A percentile compares a stretch with the other conserved stretches of the same genome.
Conservation (phyloP, 352 stramenopile species). For the Pythium dissimile region DNA sequence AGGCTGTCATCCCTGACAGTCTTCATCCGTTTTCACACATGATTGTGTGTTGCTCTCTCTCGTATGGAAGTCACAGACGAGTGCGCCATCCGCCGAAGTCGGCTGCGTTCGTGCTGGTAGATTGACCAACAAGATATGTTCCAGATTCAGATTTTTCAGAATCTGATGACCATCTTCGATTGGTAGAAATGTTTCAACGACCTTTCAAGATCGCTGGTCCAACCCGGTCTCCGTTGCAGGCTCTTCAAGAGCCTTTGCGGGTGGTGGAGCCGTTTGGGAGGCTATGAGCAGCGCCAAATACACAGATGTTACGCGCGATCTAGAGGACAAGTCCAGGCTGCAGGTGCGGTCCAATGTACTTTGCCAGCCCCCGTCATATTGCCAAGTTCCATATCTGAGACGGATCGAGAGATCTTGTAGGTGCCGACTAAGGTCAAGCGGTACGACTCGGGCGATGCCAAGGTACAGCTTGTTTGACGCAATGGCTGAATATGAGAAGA, state of each 20-base stretch:
- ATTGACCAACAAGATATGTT: too few relatives aligned
- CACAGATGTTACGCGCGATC: conserved; percentile 13
- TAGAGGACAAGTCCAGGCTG: conserved; percentile 26
- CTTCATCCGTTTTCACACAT: too few relatives aligned
- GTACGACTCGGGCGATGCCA: conserved; percentile 27
- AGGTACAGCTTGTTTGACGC: conserved; percentile 16
- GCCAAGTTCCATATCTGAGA: background rate
- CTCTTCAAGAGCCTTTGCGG: background rate
- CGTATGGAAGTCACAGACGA: too few relatives aligned
- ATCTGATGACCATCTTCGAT: conserved; percentile 3
- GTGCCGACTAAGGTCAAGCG: conserved; percentile 27
- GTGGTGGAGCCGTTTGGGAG: background rate
- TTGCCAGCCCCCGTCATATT: too few relatives aligned
- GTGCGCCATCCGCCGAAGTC: too few relatives aligned
- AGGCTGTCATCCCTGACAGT: too few relatives aligned
- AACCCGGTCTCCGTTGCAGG: background rate
- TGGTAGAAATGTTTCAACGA: conserved; percentile 12
- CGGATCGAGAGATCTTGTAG: background rate
- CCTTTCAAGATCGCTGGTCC: conserved; percentile 22
- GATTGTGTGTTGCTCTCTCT: too few relatives aligned
- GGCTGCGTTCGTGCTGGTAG: too few relatives aligned
- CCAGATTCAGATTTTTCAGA: too few relatives aligned
- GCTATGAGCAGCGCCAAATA: conserved; percentile 28
- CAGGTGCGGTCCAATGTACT: conserved; percentile 1
- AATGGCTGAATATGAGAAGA: background rate